Evolutionary conservation across 306 rosid species (phyloP).

Genomic region (Luffa acutangula): DNA sequence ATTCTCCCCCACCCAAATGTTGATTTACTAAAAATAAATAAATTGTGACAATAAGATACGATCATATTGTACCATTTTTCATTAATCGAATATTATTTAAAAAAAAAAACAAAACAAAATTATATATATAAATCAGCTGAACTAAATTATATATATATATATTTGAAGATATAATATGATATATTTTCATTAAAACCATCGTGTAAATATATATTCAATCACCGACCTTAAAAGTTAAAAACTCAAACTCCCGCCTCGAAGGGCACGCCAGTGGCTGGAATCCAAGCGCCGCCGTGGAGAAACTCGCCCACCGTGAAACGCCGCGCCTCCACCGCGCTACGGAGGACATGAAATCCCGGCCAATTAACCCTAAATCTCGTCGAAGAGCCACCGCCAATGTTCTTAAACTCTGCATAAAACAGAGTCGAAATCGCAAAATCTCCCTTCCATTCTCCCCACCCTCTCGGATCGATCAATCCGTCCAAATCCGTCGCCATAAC

Average conservation of each 20-base stretch:
- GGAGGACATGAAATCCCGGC: conserved; percentile 60
- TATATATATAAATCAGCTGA: too few relatives aligned
- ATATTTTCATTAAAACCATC: too few relatives aligned
- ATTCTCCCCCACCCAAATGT: too few relatives aligned
- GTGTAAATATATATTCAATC: neutral
- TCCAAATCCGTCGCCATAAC: conserved; percentile 41
- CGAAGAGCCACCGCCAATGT: conserved; percentile 39
- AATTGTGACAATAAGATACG: too few relatives aligned
- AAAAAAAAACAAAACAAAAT: too few relatives aligned
- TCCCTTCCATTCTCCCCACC: conserved; percentile 56
- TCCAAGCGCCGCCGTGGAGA: conserved; percentile 44
- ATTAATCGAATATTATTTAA: too few relatives aligned
- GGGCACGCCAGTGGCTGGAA: conserved; percentile 52
- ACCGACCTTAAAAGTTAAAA: neutral
- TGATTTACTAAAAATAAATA: too few relatives aligned
- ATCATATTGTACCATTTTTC: too few relatives aligned
- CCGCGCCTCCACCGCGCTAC: conserved; percentile 19
- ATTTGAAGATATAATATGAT: too few relatives aligned
- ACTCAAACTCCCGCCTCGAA: conserved; percentile 24
- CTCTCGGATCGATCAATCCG: conserved; percentile 36
- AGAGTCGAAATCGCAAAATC: conserved; percentile 36
- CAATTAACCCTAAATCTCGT: conserved; percentile 41
- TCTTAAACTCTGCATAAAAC: conserved; percentile 58
- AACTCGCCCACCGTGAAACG: conserved; percentile 29
- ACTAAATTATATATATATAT: too few relatives aligned